Base-by-base conservation (phyloP, 371 early-diverging fungal species). In the Mucor circinelloides region DNA sequence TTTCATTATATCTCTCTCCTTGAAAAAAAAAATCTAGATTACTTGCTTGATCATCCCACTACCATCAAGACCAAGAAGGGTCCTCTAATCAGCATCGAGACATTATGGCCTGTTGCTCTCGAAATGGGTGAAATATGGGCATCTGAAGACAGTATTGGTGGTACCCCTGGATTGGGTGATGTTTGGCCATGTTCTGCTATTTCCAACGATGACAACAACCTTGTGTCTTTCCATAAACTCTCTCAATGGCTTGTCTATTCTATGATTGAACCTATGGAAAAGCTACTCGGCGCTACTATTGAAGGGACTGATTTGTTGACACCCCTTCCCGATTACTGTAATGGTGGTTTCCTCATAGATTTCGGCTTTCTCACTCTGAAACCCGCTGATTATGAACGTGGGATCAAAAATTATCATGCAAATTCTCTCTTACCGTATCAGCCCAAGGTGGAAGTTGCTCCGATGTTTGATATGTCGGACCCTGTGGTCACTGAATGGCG, bases 221-320 rank as follows among this genome's bases (percentile, higher is more conserved):
- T 87, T 38, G 90, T 95, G 6, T 79, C 93, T 17, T 96, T 96
- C 79, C 96, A 97, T 79, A 95, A 94, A 63, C 84, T 97, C 58
- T 92, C 95, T 6, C 95, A 96, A 77, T 97, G 97, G 97, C 87
- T 97, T 46, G 91, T 94, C 32, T 97, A 95, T 77, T 95, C 95
- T 0, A 80, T 96, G 52, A 87, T 95, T 75, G 97, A 97, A 59
- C 93, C 94, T 2, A 78, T 97, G 62, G 84, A 85, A 59, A 86
- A 83, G 42, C 68, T 92, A 25, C 73, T 89, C 15, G 83, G 83
- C 30, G 79, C 94, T 27, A 84, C 72, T 5, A 88, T 96, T 61
- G 81, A 80, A 57, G 91, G 90, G 8, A 80, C 87, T 7, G 89
- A 90, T 52, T 69, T 81, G 10, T 76, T 97, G 68, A 97, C 97